These are phyloP conservation scores for Sporothrix variecibatus DNA, from an alignment of 2,329 filamentous ascomycete genomes.

Conservation along the genomic window DNA sequence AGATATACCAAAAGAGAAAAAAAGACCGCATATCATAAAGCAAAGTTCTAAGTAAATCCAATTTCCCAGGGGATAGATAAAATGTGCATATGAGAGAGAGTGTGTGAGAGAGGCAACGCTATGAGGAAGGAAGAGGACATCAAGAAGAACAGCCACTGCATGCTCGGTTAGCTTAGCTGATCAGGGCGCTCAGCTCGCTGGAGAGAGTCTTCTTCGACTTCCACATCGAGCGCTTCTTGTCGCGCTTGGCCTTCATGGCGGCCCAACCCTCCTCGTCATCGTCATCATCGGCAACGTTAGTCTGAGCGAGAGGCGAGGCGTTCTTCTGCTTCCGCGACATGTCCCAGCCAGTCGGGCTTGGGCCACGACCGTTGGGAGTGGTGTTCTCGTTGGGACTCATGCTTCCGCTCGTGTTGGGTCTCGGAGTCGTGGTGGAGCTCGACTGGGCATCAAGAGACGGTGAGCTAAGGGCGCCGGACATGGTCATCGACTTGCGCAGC, in stretches of 20 bases:
- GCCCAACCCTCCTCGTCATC: constrained; percentile 69
- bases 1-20: constrained; percentile 24
- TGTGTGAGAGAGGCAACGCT: not conserved
- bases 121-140: not conserved
- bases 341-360: constrained; percentile 31
- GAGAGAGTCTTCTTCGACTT: constrained; percentile 59
- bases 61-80: not conserved
- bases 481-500: constrained; percentile 45
- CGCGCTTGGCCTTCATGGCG: constrained; percentile 68
- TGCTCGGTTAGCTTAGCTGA: constrained; percentile 38
- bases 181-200: constrained; percentile 52
- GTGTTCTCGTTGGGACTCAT: constrained; percentile 19
- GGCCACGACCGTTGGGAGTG: not conserved
- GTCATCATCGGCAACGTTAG: constrained; percentile 49
- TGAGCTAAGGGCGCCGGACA: constrained; percentile 43
- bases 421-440: constrained; percentile 25
- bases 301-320: constrained; percentile 43
- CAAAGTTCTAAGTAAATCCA: not conserved
- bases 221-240: constrained; percentile 69
- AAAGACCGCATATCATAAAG: not conserved
- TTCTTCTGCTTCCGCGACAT: constrained; percentile 39
- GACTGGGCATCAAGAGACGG: constrained; percentile 11
- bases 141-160: no score
- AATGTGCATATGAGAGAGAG: not conserved
- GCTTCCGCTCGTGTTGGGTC: constrained; percentile 19